Evolutionary conservation across 257 asterid species (phyloP).

Genomic region (Forsythia viridissima): DNA sequence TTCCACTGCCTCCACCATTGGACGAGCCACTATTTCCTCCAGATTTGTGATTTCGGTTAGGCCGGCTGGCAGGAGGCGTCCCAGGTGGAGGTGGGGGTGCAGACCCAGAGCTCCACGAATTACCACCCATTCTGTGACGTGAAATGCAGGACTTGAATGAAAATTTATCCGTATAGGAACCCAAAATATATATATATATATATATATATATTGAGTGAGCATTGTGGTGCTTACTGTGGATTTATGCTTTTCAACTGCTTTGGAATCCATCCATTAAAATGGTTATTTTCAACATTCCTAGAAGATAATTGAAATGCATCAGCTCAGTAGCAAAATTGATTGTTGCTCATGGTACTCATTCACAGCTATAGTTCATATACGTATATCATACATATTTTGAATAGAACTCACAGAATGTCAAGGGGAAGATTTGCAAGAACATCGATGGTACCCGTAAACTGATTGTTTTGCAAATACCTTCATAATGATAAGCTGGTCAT

Average conservation of each 20-base stretch:
- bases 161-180: neutral
- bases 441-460: constrained; percentile 84
- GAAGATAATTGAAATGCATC: neutral
- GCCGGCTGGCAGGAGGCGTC: constrained; percentile 74
- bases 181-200: neutral
- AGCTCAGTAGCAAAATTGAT: constrained; percentile 13
- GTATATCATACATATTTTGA: neutral
- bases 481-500: constrained; percentile 23
- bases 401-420: constrained; percentile 62
- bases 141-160: constrained; percentile 15
- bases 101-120: constrained; percentile 73
- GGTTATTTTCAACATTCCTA: constrained; percentile 91
- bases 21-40: constrained; percentile 52
- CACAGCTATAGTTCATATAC: constrained; percentile 13
- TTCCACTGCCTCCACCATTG: constrained; percentile 35
- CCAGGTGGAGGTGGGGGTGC: constrained; percentile 99
- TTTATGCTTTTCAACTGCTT: constrained; percentile 69
- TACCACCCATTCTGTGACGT: constrained; percentile 63
- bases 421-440: constrained; percentile 91
- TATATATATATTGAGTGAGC: neutral
- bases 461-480: constrained; percentile 94
- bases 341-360: neutral
- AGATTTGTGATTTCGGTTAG: constrained; percentile 46
- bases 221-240: constrained; percentile 49
- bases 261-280: constrained; percentile 87